phyloP scores from a whole-genome alignment of 441 rosid species.

The Gossypium schwendimanii region DNA sequence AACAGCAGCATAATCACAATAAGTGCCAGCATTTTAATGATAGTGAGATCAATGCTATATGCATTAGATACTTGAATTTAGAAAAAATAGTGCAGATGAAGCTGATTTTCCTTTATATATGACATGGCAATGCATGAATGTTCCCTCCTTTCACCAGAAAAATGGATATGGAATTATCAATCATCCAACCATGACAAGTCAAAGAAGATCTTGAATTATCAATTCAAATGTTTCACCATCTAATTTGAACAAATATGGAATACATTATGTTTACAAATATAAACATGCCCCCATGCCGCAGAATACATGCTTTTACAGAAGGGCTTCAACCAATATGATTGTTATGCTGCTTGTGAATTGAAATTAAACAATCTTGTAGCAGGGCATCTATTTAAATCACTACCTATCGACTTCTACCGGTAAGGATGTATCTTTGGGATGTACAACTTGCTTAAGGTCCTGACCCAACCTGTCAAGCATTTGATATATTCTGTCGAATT shows the following conservation, averaged over 20 bases:
- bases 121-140: too few species aligned
- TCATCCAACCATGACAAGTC: not conserved
- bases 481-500: constrained; percentile 50
- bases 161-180: too few species aligned
- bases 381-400: constrained; percentile 18
- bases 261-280: too few species aligned
- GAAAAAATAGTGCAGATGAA: too few species aligned
- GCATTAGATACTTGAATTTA: too few species aligned
- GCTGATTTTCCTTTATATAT: too few species aligned
- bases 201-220: not conserved
- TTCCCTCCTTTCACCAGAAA: too few species aligned
- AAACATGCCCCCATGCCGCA: too few species aligned
- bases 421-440: constrained; percentile 5
- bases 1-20: too few species aligned
- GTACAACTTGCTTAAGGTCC: constrained; percentile 28
- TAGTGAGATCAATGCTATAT: too few species aligned
- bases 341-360: not conserved
- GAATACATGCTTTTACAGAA: not conserved
- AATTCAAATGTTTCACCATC: not conserved
- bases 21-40: too few species aligned
- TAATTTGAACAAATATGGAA: too few species aligned
- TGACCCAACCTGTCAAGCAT: constrained; percentile 40
- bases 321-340: not conserved
- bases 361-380: not conserved
- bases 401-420: constrained; percentile 24